Evolutionary conservation across 805 yeast species (phyloP).

Genomic region (Metschnikowia orientalis): DNA sequence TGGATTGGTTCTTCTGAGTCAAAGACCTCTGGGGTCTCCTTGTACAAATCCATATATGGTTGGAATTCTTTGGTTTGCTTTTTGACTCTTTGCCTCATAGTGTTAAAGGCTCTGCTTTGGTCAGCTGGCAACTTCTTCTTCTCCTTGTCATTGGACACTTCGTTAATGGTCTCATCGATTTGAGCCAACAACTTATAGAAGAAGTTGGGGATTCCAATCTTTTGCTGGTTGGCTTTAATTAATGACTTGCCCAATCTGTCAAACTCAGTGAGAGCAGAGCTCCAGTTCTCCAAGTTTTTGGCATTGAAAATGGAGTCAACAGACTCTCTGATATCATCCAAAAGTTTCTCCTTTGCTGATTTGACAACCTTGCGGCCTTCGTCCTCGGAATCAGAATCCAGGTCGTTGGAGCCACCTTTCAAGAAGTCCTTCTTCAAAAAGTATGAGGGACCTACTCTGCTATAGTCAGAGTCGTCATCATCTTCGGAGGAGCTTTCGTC

Average conservation of each 20-base stretch:
- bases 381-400: conserved; percentile 50
- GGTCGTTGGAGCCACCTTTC: conserved; percentile 36
- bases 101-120: conserved; percentile 81
- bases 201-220: conserved; percentile 63
- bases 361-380: conserved; percentile 84
- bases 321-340: conserved; percentile 75
- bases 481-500: conserved; percentile 22
- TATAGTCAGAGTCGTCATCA: conserved; percentile 35
- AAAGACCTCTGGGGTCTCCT: conserved; percentile 70
- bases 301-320: conserved; percentile 66
- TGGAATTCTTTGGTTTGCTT: conserved; percentile 71
- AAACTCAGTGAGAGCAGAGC: conserved; percentile 65
- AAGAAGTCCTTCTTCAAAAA: conserved; percentile 49
- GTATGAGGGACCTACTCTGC: conserved; percentile 47
- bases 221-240: conserved; percentile 72
- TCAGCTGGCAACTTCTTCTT: conserved; percentile 77
- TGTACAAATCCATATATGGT: conserved; percentile 52
- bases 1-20: conserved; percentile 49
- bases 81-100: conserved; percentile 81
- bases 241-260: conserved; percentile 69
- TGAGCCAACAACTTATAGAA: conserved; percentile 66
- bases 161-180: conserved; percentile 63
- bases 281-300: conserved; percentile 75
- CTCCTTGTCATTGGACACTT: conserved; percentile 45
- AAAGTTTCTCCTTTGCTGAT: conserved; percentile 86